Percentiles rank a stretch among this genome's conserved stretches.
These are phyloP conservation scores for Ophiocordyceps australis DNA, from an alignment of 2,329 filamentous ascomycete genomes.

Conservation along the genomic window DNA sequence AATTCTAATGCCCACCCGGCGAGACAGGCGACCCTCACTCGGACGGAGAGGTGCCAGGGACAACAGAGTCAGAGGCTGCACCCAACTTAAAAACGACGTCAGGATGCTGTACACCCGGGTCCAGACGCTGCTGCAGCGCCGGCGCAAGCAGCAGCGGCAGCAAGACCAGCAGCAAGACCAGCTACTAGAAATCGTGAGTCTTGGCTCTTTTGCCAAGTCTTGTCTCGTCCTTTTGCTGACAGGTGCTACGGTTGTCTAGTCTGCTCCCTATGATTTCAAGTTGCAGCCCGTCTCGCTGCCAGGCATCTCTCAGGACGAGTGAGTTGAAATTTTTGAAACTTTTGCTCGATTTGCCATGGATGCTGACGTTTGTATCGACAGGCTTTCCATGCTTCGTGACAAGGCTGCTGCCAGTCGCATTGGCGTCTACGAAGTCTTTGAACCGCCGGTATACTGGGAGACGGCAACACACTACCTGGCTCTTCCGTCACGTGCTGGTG, in stretches of 20 bases:
- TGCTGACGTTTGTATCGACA: conserved; percentile 6
- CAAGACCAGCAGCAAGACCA: too few relatives aligned
- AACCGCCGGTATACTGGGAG: too few relatives aligned
- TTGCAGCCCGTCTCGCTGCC: conserved; percentile 32
- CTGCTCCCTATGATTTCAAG: conserved; percentile 39
- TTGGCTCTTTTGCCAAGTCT: background rate
- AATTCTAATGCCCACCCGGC: too few relatives aligned
- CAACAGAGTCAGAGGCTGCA: too few relatives aligned
- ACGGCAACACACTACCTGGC: too few relatives aligned
- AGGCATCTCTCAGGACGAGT: conserved; percentile 41
- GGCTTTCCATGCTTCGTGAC: conserved; percentile 30
- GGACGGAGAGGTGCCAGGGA: too few relatives aligned
- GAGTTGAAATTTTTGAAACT: too few relatives aligned
- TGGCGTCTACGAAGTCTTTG: conserved; percentile 20
- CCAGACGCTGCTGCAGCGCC: conserved; percentile 20
- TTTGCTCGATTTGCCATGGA: too few relatives aligned
- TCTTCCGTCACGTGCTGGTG: too few relatives aligned
- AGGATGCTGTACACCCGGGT: conserved; percentile 24
- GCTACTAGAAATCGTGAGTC: conserved; percentile 29
- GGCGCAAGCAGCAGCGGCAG: conserved; percentile 21
- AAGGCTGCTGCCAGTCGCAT: conserved; percentile 31
- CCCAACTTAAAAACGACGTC: conserved; percentile 16
- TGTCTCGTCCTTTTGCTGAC: too few relatives aligned
- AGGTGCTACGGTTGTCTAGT: too few relatives aligned
- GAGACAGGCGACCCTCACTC: too few relatives aligned